Percentiles rank a stretch among this genome's conserved stretches.
Conservation (phyloP, 768 basidiomycete genomes). For the Cystobasidiopsis lactophilus region DNA sequence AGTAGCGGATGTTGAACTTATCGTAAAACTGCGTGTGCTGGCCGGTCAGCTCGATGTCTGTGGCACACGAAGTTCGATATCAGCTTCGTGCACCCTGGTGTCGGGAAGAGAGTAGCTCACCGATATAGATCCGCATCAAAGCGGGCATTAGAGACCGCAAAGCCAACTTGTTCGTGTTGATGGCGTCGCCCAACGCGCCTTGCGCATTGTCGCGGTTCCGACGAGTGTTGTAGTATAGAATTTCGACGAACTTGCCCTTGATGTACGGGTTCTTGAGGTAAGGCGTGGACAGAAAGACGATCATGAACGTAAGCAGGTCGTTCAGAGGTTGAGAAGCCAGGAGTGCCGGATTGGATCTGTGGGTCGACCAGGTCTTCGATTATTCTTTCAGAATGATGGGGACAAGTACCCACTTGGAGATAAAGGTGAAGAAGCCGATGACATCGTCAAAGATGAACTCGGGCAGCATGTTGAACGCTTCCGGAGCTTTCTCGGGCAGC, state of each 20-base stretch:
- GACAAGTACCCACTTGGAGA: slow-evolving; percentile 44
- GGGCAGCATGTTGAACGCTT: slow-evolving; percentile 64
- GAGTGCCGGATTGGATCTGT: slow-evolving; percentile 15
- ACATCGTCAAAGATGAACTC: slow-evolving; percentile 89
- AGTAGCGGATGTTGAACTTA: slow-evolving; percentile 17
- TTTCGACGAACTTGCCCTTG: slow-evolving; percentile 88
- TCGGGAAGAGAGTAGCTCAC: no score
- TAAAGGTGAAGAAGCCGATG: slow-evolving; percentile 66
- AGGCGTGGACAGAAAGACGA: slow-evolving; percentile 88
- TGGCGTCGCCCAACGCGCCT: slow-evolving; percentile 55
- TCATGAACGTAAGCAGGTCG: slow-evolving; percentile 54
- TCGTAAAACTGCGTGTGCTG: slow-evolving; percentile 52
- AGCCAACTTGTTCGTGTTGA: slow-evolving; percentile 67
- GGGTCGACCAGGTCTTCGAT: no score
- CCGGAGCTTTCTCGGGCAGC: slow-evolving; percentile 60
- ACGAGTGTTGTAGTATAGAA: slow-evolving; percentile 26
- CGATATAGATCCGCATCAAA: slow-evolving; percentile 83
- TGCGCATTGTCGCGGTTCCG: slow-evolving; percentile 19
- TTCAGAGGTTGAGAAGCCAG: slow-evolving; percentile 54
- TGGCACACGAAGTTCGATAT: slow-evolving; percentile 15
- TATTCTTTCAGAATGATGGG: background rate
- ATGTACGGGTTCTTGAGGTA: slow-evolving; percentile 98
- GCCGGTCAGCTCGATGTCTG: slow-evolving; percentile 93
- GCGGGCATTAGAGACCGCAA: slow-evolving; percentile 74
- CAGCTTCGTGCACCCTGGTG: no score